Evolutionary conservation across 1,139 yeast genomes (phyloP), one percentile per base, ranked within the genome.

Genomic region (Lodderomyces pseudojiufengensis): DNA sequence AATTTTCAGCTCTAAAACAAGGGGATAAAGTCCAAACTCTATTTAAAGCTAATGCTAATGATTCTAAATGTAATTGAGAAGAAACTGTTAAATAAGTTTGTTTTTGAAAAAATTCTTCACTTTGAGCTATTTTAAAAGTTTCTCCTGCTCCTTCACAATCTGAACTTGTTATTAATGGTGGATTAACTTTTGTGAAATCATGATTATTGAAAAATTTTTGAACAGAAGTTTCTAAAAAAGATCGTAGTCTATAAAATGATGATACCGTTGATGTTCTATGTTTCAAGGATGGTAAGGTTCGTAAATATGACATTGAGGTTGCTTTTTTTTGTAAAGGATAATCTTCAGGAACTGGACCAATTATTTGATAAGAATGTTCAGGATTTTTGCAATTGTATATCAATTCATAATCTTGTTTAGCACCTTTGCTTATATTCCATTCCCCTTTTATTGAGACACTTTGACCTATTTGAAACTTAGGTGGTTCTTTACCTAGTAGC

Each of bases 111-210:
- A 87, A 88, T 4, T 36, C 35, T 0, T 38, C 47, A 9, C 40
- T 32, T 28, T 48, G 46, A 45, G 70, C 73, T 9, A 86, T 61
- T 29, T 58, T 59, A 45, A 92, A 92, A 43, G 84, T 77, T 54
- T 92, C 97, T 3, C 98, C 97, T 1, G 96, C 97, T 12, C 98
- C 98, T 63, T 94, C 99, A 55, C 98, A 92, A 54, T 94, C 98
- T 2, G 95, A 80, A 8, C 87, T 70, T 0, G 98, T 92, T 18
- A 90, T 63, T 13, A 90, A 52, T 3, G 99, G 98, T 2, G 97
- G 95, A 16, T 79, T 68, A 0, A 86, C 90, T 59, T 87, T 92
- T 10, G 70, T 62, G 47, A 84, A 87, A 13, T 72, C 73, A 22
- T 70, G 52, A 0, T 50, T 35, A 21, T 65, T 61, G 57, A 86